phyloP scores from a whole-genome alignment of 345 rosid genomes.

The Corchorus olitorius region DNA sequence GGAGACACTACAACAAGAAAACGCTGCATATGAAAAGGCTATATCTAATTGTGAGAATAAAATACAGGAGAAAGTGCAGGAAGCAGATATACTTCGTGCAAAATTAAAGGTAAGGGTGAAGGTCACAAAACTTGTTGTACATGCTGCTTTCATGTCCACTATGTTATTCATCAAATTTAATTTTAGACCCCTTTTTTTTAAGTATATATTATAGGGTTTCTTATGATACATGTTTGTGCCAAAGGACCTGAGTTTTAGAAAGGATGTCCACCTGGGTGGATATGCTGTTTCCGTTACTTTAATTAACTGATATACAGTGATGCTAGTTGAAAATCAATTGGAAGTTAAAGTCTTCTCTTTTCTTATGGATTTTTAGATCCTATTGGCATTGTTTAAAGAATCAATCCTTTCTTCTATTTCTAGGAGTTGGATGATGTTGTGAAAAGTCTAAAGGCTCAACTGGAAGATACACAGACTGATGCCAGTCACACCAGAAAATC shows the following conservation, averaged over 20 bases:
- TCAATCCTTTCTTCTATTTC: conserved; percentile 12
- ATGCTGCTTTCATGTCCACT: conserved; percentile 1
- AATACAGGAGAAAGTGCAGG: conserved; percentile 68
- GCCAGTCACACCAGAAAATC: conserved; percentile 34
- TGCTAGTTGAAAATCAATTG: background rate
- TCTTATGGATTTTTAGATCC: background rate
- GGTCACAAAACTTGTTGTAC: background rate
- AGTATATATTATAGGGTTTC: background rate
- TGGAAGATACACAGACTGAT: conserved; percentile 48
- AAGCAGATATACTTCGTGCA: conserved; percentile 53
- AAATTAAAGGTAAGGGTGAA: conserved; percentile 62
- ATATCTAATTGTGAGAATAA: conserved; percentile 69
- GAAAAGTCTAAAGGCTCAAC: conserved; percentile 48
- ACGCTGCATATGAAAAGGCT: conserved; percentile 75
- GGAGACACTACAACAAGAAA: conserved; percentile 70
- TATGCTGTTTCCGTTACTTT: background rate
- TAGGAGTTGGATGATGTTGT: conserved; percentile 78
- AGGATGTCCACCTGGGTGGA: background rate
- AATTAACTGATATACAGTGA: background rate
- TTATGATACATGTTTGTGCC: background rate
- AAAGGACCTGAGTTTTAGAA: background rate
- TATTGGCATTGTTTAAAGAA: background rate
- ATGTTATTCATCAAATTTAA: background rate
- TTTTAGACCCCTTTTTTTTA: background rate
- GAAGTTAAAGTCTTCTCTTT: conserved; percentile 6